phyloP scores from a whole-genome alignment of 2,329 filamentous ascomycete genomes.

The Fusarium aywerte region DNA sequence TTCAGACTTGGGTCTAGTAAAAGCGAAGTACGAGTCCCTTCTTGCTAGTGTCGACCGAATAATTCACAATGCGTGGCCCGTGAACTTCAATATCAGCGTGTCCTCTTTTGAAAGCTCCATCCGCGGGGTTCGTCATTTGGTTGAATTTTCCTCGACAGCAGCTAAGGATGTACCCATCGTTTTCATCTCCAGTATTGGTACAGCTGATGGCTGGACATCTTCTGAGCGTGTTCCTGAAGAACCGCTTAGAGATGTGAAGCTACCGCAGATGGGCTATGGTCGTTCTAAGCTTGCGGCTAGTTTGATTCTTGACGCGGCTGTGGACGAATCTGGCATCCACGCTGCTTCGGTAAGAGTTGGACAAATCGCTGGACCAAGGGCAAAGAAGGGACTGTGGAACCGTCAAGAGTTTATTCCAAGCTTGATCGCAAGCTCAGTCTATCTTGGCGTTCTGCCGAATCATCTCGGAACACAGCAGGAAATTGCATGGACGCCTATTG shows the following conservation, averaged over 20 bases:
- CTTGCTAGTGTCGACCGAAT: background rate
- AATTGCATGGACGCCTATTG: background rate
- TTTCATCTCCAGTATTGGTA: background rate
- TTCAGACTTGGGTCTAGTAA: background rate
- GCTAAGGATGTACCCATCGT: background rate
- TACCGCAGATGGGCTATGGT: background rate
- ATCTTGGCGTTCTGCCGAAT: background rate
- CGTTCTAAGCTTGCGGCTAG: background rate
- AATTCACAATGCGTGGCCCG: constrained; percentile 13
- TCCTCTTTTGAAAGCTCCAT: background rate
- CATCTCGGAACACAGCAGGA: background rate
- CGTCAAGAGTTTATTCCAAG: constrained; percentile 10
- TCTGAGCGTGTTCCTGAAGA: background rate
- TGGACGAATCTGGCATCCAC: accelerated
- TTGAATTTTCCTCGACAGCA: background rate
- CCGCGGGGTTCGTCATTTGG: background rate
- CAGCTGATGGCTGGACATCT: background rate
- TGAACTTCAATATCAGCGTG: constrained; percentile 21
- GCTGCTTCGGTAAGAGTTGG: background rate
- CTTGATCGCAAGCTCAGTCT: constrained; percentile 1
- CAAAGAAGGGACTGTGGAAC: constrained; percentile 2
- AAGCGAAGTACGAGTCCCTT: background rate
- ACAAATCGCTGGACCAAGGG: constrained; percentile 3
- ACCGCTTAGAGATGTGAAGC: accelerated
- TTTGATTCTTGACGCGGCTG: background rate